phyloP scores from a whole-genome alignment of 2,329 filamentous ascomycete species.

The Trematosphaeria pertusa region DNA sequence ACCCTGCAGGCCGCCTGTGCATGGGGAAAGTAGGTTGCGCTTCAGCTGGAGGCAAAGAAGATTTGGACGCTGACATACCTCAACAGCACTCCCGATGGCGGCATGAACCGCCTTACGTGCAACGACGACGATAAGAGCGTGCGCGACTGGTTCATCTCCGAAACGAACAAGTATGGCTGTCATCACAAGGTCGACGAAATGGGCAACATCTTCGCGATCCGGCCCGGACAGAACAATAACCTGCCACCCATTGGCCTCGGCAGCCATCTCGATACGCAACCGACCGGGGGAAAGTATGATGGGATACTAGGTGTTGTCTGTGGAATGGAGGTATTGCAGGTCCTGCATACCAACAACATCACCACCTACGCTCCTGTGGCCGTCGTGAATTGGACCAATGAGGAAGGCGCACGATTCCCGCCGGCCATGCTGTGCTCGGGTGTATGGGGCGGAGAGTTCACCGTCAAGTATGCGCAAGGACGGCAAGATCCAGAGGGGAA shows the following conservation, averaged over 20 bases:
- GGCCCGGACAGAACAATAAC: slow-evolving; percentile 19
- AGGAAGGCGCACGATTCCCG: slow-evolving; percentile 22
- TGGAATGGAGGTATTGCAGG: slow-evolving; percentile 18
- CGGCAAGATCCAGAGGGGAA: slow-evolving; percentile 11
- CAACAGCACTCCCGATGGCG: slow-evolving; percentile 11
- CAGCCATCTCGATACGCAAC: slow-evolving; percentile 20
- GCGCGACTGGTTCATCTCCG: slow-evolving; percentile 20
- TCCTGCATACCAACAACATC: slow-evolving; percentile 12
- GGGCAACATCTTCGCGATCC: slow-evolving; percentile 22
- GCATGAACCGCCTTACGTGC: slow-evolving; percentile 18
- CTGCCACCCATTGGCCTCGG: slow-evolving; percentile 20
- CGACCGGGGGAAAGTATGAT: slow-evolving; percentile 22
- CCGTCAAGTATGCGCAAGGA: slow-evolving; percentile 9
- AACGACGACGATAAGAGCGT: slow-evolving; percentile 21
- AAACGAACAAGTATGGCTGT: slow-evolving; percentile 17
- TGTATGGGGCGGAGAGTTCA: slow-evolving; percentile 17
- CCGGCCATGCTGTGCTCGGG: slow-evolving; percentile 17
- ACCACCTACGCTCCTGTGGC: slow-evolving; percentile 18
- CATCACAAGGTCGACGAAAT: slow-evolving; percentile 21
- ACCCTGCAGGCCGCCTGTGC: slow-evolving; percentile 16
- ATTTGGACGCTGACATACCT: no score
- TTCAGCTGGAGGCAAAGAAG: no score
- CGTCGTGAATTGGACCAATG: slow-evolving; percentile 24
- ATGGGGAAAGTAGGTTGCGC: slow-evolving; percentile 18
- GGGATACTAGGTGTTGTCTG: slow-evolving; percentile 20